Evolutionary conservation across 2,329 filamentous ascomycete species (phyloP).

Genomic region (Alternaria brassicae): DNA sequence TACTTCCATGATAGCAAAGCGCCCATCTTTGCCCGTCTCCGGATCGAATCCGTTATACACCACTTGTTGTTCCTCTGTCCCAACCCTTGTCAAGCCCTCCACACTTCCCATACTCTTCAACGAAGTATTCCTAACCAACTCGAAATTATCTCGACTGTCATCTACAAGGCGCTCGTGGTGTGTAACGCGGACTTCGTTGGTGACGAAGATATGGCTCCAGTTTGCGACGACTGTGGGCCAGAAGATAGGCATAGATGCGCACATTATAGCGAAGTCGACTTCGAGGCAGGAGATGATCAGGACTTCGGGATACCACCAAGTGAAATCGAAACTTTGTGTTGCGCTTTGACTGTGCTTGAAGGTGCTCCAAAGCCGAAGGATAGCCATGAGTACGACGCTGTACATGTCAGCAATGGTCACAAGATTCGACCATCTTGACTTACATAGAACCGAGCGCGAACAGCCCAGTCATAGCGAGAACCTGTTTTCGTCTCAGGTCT

Average conservation of each 20-base stretch:
- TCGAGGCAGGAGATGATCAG: constrained; percentile 45
- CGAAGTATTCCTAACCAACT: constrained; percentile 26
- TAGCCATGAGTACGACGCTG: constrained; percentile 40
- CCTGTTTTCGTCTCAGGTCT: constrained; percentile 30
- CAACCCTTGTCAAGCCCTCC: constrained; percentile 26
- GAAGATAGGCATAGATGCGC: constrained; percentile 49
- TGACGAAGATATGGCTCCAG: constrained; percentile 44
- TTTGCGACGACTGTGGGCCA: constrained; percentile 43
- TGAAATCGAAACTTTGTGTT: constrained; percentile 36
- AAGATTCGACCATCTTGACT: not conserved
- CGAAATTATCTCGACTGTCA: constrained; percentile 21
- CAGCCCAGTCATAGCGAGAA: constrained; percentile 36
- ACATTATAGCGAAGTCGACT: constrained; percentile 47
- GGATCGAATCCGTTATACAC: constrained; percentile 23
- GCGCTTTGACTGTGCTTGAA: constrained; percentile 25
- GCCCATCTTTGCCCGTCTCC: constrained; percentile 7
- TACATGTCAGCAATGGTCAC: constrained; percentile 3
- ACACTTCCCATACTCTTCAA: constrained; percentile 33
- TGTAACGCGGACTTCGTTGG: constrained; percentile 43
- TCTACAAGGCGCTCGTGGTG: constrained; percentile 28
- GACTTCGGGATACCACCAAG: constrained; percentile 40
- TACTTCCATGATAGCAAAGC: constrained; percentile 9
- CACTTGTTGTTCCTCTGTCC: constrained; percentile 11
- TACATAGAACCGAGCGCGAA: constrained; percentile 38
- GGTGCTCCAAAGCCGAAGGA: constrained; percentile 39